Percentiles rank a stretch among this genome's conserved stretches.
phyloP scores from a whole-genome alignment of 169 alveolate species.

The Gregarina niphandrodes region DNA sequence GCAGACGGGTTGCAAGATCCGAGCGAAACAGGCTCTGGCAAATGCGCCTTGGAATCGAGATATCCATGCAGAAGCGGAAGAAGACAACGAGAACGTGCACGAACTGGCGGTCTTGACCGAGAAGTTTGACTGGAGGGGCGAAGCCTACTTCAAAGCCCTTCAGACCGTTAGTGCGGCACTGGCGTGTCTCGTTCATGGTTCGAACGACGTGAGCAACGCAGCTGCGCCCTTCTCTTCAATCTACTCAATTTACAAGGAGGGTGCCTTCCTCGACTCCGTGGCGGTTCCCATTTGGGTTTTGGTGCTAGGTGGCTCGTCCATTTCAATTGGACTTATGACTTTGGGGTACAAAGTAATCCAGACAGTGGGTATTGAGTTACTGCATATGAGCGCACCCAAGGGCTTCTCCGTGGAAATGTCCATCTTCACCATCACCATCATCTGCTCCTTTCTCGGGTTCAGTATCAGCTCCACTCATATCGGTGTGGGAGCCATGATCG shows the following conservation, averaged over 20 bases:
- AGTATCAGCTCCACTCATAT: constrained; percentile 59
- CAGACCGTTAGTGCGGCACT: constrained; percentile 40
- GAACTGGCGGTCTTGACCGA: no score
- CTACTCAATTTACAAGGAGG: constrained; percentile 16
- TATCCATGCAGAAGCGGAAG: no score
- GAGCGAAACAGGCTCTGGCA: no score
- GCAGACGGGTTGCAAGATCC: no score
- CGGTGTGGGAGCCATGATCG: constrained; percentile 45
- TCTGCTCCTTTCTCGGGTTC: constrained; percentile 36
- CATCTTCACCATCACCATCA: no score
- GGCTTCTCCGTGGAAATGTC: no score
- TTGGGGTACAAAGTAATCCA: constrained; percentile 32
- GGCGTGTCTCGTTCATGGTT: constrained; percentile 45
- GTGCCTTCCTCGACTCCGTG: constrained; percentile 10
- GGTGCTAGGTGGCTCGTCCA: constrained; percentile 38
- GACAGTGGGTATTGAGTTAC: no score
- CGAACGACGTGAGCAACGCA: constrained; percentile 58
- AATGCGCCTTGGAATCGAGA: no score
- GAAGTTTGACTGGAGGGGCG: no score
- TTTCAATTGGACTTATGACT: constrained; percentile 44
- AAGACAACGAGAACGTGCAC: no score
- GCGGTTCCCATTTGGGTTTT: constrained; percentile 45
- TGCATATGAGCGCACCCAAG: no score
- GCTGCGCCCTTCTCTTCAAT: constrained; percentile 40
- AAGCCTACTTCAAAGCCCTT: no score